phyloP scores from a whole-genome alignment of 768 basidiomycete genomes.

The Galerina marginata region DNA sequence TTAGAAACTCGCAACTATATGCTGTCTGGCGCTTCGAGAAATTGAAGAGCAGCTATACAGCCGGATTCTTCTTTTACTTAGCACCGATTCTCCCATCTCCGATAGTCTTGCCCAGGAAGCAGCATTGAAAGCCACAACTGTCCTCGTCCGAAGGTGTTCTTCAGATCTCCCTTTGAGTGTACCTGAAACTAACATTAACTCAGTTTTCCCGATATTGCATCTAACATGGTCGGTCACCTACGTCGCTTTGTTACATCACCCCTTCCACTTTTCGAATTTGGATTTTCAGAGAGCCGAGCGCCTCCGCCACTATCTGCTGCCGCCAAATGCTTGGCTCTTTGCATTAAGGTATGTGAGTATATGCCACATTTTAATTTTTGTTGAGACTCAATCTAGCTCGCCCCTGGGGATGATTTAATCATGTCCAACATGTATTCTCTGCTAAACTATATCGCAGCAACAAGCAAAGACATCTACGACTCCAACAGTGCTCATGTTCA shows the following conservation, averaged over 20 bases:
- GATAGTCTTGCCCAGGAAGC: conserved; percentile 90
- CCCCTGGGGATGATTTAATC: conserved; percentile 85
- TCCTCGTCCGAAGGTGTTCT: conserved; percentile 81
- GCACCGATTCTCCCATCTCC: conserved; percentile 78
- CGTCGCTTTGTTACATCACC: conserved; percentile 90
- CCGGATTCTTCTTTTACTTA: conserved; percentile 75
- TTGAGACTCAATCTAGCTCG: conserved; percentile 53
- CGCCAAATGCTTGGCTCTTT: conserved; percentile 88
- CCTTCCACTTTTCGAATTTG: conserved; percentile 85
- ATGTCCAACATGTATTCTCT: conserved; percentile 98
- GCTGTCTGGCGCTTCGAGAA: conserved; percentile 72
- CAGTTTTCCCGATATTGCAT: conserved; percentile 84
- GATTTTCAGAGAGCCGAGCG: conserved; percentile 76
- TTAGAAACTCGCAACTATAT: conserved; percentile 87
- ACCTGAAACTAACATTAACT: neutral
- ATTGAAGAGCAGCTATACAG: conserved; percentile 73
- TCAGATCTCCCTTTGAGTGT: neutral
- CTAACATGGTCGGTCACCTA: conserved; percentile 75
- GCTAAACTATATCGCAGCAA: conserved; percentile 87
- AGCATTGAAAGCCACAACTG: conserved; percentile 83
- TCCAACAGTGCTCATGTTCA: conserved; percentile 47
- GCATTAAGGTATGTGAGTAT: conserved; percentile 68
- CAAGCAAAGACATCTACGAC: conserved; percentile 78
- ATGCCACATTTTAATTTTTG: neutral
- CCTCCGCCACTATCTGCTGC: conserved; percentile 84